phyloP scores from a whole-genome alignment of 2,329 filamentous ascomycete genomes.

The Thielaviopsis euricoi region DNA sequence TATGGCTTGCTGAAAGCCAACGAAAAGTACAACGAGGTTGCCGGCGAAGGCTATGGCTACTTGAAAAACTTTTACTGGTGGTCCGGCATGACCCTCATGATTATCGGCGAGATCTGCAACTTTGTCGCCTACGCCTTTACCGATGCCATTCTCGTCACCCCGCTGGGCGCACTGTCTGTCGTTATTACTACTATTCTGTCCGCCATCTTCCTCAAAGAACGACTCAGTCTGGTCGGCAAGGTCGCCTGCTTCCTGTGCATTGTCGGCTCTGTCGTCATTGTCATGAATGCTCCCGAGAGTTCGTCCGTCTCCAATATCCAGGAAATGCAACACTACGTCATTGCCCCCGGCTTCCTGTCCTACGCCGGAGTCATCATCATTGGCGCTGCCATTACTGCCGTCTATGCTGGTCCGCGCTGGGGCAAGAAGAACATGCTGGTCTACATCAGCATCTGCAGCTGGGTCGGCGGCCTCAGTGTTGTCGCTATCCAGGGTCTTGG shows the following conservation, averaged over 20 bases:
- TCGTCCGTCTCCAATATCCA: constrained; percentile 77
- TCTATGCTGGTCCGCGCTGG: constrained; percentile 73
- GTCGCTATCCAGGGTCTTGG: constrained; percentile 89
- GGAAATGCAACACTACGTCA: constrained; percentile 78
- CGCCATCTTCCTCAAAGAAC: constrained; percentile 89
- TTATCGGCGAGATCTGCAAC: constrained; percentile 89
- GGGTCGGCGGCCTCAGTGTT: constrained; percentile 85
- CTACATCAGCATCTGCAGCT: constrained; percentile 89
- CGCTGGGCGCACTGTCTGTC: constrained; percentile 77
- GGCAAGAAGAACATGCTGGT: constrained; percentile 97
- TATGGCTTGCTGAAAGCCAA: constrained; percentile 80
- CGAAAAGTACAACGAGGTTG: constrained; percentile 88
- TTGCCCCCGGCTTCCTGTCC: constrained; percentile 68
- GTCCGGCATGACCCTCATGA: constrained; percentile 92
- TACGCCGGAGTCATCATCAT: constrained; percentile 74
- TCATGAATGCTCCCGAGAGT: constrained; percentile 77
- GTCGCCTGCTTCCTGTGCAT: constrained; percentile 93
- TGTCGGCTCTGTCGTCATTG: constrained; percentile 81
- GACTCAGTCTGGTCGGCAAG: constrained; percentile 88
- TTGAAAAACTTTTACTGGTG: constrained; percentile 94
- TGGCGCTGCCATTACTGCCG: constrained; percentile 51
- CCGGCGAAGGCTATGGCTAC: constrained; percentile 93
- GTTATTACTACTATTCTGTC: constrained; percentile 84
- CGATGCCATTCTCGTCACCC: constrained; percentile 88
- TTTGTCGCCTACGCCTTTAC: constrained; percentile 95